These are phyloP conservation scores for Gossypium turneri DNA, from an alignment of 345 rosid genomes.

Conservation along the genomic window DNA sequence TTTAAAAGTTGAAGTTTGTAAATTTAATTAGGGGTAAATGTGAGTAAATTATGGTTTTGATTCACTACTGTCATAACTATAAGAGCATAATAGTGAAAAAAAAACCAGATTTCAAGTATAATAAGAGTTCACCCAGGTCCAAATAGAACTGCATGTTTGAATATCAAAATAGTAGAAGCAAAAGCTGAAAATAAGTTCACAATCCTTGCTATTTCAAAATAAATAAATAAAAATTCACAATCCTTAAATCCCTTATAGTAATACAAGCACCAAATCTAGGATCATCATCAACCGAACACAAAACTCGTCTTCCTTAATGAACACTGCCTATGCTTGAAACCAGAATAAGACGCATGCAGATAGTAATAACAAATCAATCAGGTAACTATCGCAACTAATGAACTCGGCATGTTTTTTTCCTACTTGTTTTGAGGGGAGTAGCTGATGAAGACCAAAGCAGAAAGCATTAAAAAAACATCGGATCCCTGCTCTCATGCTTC, in stretches of 20 bases:
- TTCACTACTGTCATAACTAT: no score
- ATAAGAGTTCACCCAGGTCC: no score
- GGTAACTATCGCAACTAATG: background rate
- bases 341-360: background rate
- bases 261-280: background rate
- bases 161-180: background rate
- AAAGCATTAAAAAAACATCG: background rate
- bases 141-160: background rate
- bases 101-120: no score
- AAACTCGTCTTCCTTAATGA: background rate
- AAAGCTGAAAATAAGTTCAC: background rate
- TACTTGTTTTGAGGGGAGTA: background rate
- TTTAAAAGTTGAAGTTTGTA: no score
- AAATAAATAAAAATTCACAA: background rate
- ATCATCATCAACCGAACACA: background rate
- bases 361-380: background rate
- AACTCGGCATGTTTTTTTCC: background rate
- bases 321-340: background rate
- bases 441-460: slow-evolving; percentile 3
- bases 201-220: background rate
- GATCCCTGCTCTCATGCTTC: slow-evolving; percentile 3
- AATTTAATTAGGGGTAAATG: no score
- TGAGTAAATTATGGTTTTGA: no score
- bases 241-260: background rate
- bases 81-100: no score